Conservation (phyloP, 2,329 filamentous ascomycete genomes). For the Cladophialophora bantiana region DNA sequence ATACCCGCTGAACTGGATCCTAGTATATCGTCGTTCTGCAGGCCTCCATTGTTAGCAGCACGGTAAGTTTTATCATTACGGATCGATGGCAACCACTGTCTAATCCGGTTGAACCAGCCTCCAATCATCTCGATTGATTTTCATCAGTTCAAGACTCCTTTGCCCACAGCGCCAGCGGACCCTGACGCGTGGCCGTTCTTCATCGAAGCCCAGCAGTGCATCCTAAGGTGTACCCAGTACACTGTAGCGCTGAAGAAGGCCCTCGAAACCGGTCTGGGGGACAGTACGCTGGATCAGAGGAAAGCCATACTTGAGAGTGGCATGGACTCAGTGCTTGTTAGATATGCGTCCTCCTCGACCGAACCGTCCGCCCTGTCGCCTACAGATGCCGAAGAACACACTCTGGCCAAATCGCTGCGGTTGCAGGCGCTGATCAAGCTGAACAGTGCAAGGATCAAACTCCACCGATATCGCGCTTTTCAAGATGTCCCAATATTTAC, state of each 20-base stretch:
- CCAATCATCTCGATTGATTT: slow-evolving; percentile 24
- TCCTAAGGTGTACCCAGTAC: slow-evolving; percentile 23
- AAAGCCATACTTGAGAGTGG: slow-evolving; percentile 18
- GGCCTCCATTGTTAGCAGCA: slow-evolving; percentile 19
- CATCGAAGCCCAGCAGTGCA: slow-evolving; percentile 25
- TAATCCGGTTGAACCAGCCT: slow-evolving; percentile 4
- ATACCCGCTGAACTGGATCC: neutral
- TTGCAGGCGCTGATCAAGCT: slow-evolving; percentile 25
- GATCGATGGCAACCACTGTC: neutral
- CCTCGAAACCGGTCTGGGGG: slow-evolving; percentile 1
- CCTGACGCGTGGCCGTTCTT: slow-evolving; percentile 22
- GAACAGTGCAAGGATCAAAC: slow-evolving; percentile 27
- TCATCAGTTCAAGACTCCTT: slow-evolving; percentile 17
- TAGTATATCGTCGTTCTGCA: slow-evolving; percentile 20
- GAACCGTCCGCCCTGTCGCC: slow-evolving; percentile 5
- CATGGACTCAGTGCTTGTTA: slow-evolving; percentile 4
- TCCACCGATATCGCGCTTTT: slow-evolving; percentile 26
- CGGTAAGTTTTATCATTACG: slow-evolving; percentile 1
- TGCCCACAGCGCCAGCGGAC: slow-evolving; percentile 5
- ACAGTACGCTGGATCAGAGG: slow-evolving; percentile 1
- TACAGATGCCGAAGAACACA: slow-evolving; percentile 9
- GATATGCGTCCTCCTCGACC: slow-evolving; percentile 8
- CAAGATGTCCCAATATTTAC: slow-evolving; percentile 22
- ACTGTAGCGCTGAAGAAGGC: slow-evolving; percentile 24
- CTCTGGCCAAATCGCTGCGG: slow-evolving; percentile 18